Percentiles rank a stretch among this genome's conserved stretches.
These are phyloP conservation scores for Croton laevigatus DNA, from an alignment of 441 rosid species.

Conservation along the genomic window DNA sequence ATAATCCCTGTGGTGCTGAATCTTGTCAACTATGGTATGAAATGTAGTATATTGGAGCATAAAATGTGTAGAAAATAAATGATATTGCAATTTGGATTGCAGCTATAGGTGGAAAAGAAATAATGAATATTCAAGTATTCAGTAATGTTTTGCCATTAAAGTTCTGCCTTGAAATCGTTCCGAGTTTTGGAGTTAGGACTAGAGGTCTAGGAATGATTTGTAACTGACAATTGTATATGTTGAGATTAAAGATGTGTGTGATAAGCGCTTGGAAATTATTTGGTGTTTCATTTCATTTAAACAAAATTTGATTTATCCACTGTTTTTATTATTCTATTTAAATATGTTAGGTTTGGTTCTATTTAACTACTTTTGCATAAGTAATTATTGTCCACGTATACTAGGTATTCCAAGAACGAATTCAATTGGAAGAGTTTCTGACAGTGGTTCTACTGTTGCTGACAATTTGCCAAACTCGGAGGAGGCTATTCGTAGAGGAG, in stretches of 20 bases:
- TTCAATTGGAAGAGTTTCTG: conserved; percentile 84
- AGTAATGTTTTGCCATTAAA: background rate
- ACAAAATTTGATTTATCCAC: background rate
- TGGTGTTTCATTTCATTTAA: background rate
- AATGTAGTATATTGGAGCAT: background rate
- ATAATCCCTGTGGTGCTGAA: conserved; percentile 4
- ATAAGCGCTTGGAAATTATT: background rate
- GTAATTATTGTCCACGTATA: conserved; percentile 22
- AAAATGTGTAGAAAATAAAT: background rate
- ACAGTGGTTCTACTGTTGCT: conserved; percentile 53
- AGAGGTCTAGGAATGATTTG: background rate
- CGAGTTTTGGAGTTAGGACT: background rate
- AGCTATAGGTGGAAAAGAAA: background rate
- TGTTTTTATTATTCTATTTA: background rate
- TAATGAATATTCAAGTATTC: background rate
- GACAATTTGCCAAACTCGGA: conserved; percentile 82
- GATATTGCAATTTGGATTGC: background rate
- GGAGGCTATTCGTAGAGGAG: conserved; percentile 95
- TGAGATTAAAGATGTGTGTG: background rate
- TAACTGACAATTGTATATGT: background rate
- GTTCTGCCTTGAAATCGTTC: background rate
- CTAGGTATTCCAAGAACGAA: conserved; percentile 79
- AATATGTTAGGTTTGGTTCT: conserved; percentile 4
- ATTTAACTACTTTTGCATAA: background rate
- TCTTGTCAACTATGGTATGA: background rate